phyloP scores from a whole-genome alignment of 495 filamentous ascomycete genomes.

The Penicillium longicatenatum region DNA sequence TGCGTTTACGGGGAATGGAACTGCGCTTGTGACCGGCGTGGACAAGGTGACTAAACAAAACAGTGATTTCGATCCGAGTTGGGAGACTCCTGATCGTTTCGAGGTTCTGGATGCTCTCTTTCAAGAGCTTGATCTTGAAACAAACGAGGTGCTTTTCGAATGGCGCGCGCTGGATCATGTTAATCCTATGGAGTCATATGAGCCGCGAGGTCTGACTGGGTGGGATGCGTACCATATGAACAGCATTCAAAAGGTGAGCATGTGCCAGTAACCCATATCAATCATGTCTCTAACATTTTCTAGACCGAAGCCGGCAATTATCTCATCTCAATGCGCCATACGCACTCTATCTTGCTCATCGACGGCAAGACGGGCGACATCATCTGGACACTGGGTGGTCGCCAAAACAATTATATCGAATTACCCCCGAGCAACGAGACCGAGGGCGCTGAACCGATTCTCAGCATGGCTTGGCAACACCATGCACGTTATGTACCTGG shows the following conservation, averaged over 20 bases:
- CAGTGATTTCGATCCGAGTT: background rate
- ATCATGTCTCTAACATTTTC: background rate
- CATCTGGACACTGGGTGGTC: constrained; percentile 53
- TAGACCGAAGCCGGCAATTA: constrained; percentile 44
- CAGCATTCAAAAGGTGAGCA: constrained; percentile 25
- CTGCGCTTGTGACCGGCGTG: constrained; percentile 48
- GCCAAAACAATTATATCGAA: constrained; percentile 20
- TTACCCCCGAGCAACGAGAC: background rate
- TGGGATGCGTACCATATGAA: constrained; percentile 36
- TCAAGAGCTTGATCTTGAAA: constrained; percentile 44
- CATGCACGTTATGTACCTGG: constrained; percentile 27
- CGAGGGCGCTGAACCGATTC: constrained; percentile 2
- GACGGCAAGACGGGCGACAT: constrained; percentile 50
- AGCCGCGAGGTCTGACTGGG: background rate
- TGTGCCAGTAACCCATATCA: background rate
- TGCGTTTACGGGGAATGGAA: constrained; percentile 39
- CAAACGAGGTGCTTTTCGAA: constrained; percentile 34
- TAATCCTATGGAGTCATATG: constrained; percentile 20
- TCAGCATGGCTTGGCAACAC: constrained; percentile 21
- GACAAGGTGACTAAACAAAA: constrained; percentile 23
- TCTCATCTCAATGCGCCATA: constrained; percentile 53
- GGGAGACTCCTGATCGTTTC: background rate
- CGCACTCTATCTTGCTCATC: constrained; percentile 49
- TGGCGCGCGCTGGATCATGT: constrained; percentile 33
- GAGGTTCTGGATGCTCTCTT: constrained; percentile 42